phyloP scores from a whole-genome alignment of 441 rosid species.

The Erodium moschatum region DNA sequence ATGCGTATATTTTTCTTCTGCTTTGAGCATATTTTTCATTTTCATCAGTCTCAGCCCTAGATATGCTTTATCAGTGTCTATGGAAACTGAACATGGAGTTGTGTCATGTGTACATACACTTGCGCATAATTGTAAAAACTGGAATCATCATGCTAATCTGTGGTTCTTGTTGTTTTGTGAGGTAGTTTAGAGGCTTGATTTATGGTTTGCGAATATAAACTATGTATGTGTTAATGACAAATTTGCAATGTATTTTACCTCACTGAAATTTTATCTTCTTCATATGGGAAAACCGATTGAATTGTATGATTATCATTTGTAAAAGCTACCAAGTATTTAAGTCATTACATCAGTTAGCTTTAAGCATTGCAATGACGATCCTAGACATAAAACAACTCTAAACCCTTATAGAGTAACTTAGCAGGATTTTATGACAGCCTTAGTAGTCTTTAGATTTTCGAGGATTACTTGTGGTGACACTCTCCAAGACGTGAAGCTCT shows the following conservation, averaged over 20 bases:
- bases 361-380: background rate
- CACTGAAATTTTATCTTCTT: background rate
- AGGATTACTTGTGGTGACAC: too few species aligned
- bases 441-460: background rate
- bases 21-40: background rate
- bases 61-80: background rate
- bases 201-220: background rate
- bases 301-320: too few species aligned
- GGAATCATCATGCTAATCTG: background rate
- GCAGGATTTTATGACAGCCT: background rate
- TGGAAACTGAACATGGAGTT: background rate
- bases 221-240: background rate
- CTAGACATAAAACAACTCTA: background rate
- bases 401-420: background rate
- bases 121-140: background rate
- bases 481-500: background rate
- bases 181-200: background rate
- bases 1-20: background rate
- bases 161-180: background rate
- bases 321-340: background rate
- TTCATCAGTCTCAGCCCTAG: background rate
- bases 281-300: background rate
- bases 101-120: background rate
- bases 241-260: background rate
- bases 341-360: background rate